Base-by-base conservation (phyloP, 768 basidiomycete genomes). In the Rhizopogon vulgaris region DNA sequence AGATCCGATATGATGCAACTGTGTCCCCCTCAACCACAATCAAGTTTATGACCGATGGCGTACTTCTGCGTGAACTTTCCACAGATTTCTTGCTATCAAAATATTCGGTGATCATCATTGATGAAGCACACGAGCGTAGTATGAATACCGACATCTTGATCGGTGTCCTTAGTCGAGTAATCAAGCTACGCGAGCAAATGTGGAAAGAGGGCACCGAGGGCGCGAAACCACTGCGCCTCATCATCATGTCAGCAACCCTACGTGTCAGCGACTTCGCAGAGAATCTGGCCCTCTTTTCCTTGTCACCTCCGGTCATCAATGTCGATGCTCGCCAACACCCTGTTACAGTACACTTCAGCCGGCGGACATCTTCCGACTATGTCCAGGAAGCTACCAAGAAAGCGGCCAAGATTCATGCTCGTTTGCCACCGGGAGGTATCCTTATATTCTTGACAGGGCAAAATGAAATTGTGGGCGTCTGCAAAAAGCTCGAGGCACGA, bases 1-100 rank as follows among this genome's bases (percentile, higher is more conserved):
- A 97, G 67, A 97, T 99, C 55, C 88, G 96, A 55, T 99, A 98
- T 64, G 95, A 97, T 58, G 88, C 92, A 1, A 97, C 93, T 1
- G 85, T 93, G 0, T 93, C 93, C 3, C 77, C 91, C 1, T 77
- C 82, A 18, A 99, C 96, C 1, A 85, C 85, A 7, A 94, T 99
- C 74, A 97, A 98, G 68, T 99, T 98, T 75, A 97, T 98, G 94
- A 99, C 96, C 6, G 96, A 99, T 61, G 96, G 96, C 72, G 93
- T 99, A 25, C 73, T 99, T 32, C 74, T 99, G 14, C 85, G 96
- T 51, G 96, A 99, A 68, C 74, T 98, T 18, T 87, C 92, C 0
- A 81, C 82, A 11, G 94, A 99, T 64, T 96, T 99, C 68, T 68
- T 97, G n/a, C 75, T 99, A n/a, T 81, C 73, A 40, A 90, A 86